phyloP scores from a whole-genome alignment of 164 flowering plant species.

The Amborella trichopoda region DNA sequence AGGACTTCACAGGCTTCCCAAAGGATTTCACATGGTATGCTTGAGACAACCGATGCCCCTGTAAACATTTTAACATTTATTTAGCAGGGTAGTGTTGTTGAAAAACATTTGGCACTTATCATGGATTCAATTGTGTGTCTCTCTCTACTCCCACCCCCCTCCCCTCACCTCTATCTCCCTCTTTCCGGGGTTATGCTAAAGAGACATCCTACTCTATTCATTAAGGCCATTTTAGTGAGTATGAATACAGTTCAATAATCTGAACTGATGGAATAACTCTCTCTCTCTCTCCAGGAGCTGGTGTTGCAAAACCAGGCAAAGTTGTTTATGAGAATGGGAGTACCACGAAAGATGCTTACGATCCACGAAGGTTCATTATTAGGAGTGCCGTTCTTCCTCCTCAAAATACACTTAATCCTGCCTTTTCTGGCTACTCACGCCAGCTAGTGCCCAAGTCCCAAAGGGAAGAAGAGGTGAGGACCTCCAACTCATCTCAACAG shows the following conservation, averaged over 20 bases:
- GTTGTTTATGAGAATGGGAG: conserved; percentile 40
- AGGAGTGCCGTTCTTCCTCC: conserved; percentile 34
- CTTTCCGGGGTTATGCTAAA: too few species aligned
- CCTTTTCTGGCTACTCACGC: conserved; percentile 20
- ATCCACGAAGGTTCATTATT: conserved; percentile 31
- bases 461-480: conserved; percentile 26
- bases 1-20: conserved; percentile 36
- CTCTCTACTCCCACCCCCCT: too few species aligned
- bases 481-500: conserved; percentile 18
- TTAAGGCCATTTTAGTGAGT: neutral
- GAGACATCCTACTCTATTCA: too few species aligned
- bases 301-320: conserved; percentile 58
- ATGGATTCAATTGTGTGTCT: neutral
- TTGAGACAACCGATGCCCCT: neutral
- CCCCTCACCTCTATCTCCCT: too few species aligned
- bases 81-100: neutral
- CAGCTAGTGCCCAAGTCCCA: conserved; percentile 25
- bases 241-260: neutral
- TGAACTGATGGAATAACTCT: neutral
- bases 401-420: conserved; percentile 6
- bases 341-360: conserved; percentile 38
- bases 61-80: neutral
- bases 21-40: conserved; percentile 36
- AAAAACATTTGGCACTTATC: neutral
- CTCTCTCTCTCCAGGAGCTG: neutral